Conservation (phyloP, 1,139 yeast genomes). For the Hanseniaspora sp. region DNA sequence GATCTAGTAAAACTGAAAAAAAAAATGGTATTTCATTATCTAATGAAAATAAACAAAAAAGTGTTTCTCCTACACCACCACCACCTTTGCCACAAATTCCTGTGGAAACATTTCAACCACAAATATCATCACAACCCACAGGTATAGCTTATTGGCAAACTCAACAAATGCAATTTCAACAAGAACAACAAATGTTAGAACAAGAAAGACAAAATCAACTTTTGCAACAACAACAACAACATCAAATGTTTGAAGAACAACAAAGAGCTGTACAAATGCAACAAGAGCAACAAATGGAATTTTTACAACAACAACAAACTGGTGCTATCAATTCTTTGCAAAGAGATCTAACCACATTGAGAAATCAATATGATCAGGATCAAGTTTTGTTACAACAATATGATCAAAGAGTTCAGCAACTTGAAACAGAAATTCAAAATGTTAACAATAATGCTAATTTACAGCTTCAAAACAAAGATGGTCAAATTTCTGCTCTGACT, state of each 20-base stretch:
- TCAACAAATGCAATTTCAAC: conserved; percentile 32
- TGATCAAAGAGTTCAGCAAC: conserved; percentile 70
- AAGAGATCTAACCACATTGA: conserved; percentile 62
- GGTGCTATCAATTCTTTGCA: conserved; percentile 52
- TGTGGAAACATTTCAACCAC: conserved; percentile 17
- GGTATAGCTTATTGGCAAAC: conserved; percentile 40
- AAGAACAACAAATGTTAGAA: conserved; percentile 41
- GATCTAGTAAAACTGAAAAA: conserved; percentile 40
- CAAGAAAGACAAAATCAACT: conserved; percentile 36
- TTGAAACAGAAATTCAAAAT: conserved; percentile 61
- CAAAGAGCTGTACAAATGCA: conserved; percentile 66
- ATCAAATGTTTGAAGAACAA: conserved; percentile 36
- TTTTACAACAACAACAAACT: conserved; percentile 68
- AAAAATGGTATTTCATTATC: conserved; percentile 19
- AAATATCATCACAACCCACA: conserved; percentile 27
- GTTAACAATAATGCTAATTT: conserved; percentile 58
- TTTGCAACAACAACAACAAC: conserved; percentile 23
- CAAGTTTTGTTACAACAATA: conserved; percentile 77
- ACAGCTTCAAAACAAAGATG: conserved; percentile 70
- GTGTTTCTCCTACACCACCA: not conserved
- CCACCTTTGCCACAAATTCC: conserved; percentile 21
- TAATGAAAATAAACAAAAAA: conserved; percentile 19
- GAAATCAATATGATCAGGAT: conserved; percentile 78
- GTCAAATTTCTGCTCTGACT: conserved; percentile 54
- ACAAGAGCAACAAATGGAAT: conserved; percentile 58